Conservation (phyloP, 2,329 filamentous ascomycete species). For the Exutisphaerella laricina region DNA sequence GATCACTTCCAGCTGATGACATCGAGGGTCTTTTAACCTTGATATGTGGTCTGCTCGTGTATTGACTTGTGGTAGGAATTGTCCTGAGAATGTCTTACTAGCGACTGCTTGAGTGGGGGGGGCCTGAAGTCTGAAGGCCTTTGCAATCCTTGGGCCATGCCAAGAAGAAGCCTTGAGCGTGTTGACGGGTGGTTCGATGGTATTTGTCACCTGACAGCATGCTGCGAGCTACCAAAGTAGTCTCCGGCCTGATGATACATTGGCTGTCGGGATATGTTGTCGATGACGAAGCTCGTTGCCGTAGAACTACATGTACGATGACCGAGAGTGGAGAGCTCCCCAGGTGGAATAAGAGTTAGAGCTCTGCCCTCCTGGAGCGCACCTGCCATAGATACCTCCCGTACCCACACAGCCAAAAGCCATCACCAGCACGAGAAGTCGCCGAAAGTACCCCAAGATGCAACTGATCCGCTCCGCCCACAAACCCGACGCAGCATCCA, state of each 20-base stretch:
- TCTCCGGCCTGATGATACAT: no score
- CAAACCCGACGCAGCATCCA: conserved; percentile 23
- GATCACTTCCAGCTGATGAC: conserved; percentile 9
- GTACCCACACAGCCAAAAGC: conserved; percentile 20
- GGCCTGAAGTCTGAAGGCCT: conserved; percentile 3
- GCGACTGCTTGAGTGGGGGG: conserved; percentile 4
- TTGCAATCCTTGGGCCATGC: conserved; percentile 1
- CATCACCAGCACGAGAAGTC: not conserved
- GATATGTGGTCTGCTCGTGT: not conserved
- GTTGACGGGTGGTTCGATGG: conserved; percentile 10
- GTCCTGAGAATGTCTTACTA: conserved; percentile 8
- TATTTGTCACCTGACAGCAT: no score
- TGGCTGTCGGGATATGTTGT: no score
- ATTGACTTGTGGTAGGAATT: not conserved
- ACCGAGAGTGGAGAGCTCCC: no score
- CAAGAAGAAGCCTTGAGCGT: conserved; percentile 9
- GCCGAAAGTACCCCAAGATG: conserved; percentile 14
- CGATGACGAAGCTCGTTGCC: no score
- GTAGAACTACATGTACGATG: no score
- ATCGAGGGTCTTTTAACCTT: conserved; percentile 10
- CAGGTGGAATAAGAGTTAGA: no score
- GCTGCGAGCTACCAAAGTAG: no score
- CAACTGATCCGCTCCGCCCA: conserved; percentile 27
- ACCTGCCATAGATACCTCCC: conserved; percentile 4
- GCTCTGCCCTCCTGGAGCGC: no score